phyloP scores from a whole-genome alignment of 78 protist species.

The Dictyostelium brefeldianum region DNA sequence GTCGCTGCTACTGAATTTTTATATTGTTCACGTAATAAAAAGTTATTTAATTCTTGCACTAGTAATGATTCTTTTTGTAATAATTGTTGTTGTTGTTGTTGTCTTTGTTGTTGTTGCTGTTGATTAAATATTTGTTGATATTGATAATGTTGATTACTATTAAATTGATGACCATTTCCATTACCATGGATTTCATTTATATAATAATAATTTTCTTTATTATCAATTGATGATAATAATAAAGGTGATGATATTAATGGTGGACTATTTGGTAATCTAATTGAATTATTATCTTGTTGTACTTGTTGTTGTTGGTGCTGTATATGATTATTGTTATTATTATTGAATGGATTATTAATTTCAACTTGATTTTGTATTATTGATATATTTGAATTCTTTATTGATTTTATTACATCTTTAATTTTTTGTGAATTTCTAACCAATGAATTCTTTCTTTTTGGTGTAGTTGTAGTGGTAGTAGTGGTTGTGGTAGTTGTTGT shows the following conservation, averaged over 20 bases:
- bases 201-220: slow-evolving; percentile 2
- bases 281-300: neutral
- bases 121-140: neutral
- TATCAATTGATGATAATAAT: neutral
- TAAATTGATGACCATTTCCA: neutral
- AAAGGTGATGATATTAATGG: slow-evolving; percentile 25
- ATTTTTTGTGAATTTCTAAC: slow-evolving; percentile 38
- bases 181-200: neutral
- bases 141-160: neutral
- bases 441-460: slow-evolving; percentile 34
- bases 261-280: slow-evolving; percentile 7
- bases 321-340: neutral
- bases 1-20: neutral
- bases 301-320: neutral
- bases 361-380: slow-evolving; percentile 16
- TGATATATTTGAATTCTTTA: slow-evolving; percentile 14
- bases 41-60: slow-evolving; percentile 9
- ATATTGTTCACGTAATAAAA: neutral
- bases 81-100: neutral
- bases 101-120: neutral
- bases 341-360: neutral
- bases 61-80: neutral
- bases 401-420: slow-evolving; percentile 24
- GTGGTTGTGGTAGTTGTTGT: neutral
- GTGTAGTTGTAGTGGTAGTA: neutral